Evolutionary conservation across 306 rosid genomes (phyloP), one percentile per base, ranked within the genome.

Genomic region (Lupinus albus): DNA sequence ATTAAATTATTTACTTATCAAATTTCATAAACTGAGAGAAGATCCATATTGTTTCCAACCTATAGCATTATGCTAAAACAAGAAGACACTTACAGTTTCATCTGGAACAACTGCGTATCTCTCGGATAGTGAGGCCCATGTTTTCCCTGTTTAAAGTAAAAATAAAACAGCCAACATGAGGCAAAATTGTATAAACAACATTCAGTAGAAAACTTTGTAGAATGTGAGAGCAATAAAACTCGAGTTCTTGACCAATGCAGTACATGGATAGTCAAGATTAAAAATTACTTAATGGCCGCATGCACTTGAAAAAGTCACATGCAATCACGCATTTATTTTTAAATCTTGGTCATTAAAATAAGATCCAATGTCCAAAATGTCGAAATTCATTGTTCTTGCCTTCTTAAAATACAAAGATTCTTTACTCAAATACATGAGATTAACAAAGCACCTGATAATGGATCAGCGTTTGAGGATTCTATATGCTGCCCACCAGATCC

Each of bases 81-180:
- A 65, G 30, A 25, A 25, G 51, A 53, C 32, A 74, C 98, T 89
- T 80, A 93, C 98, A 52, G 84, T 52, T 84, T 93, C 97, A 74
- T 86, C 97, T 8, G 98, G 98, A 71, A 93, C 98, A 73, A 93
- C 82, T 7, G 98, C 97, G 76, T 93, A 93, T 88, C 97, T 86
- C 83, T 75, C 90, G 2, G 94, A 79, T 8, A 81, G 88, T 17
- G 98, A 84, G 32, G 81, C 76, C 75, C 79, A 90, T 8, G 78
- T 66, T 80, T 82, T 89, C 67, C 95, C 98, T 93, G 80, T 62
- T 11, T 42, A 21, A 15, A 7, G 11, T 11, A 9, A 59, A 49
- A 68, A 74, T 32, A 51, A 41, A 61, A 54, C 13, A 35, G 11
- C 21, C 61, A 42, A 16, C 32, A 58, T 64, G 21, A 67, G 45